Base-by-base conservation (phyloP, 2,329 filamentous ascomycete genomes). In the Raffaelea ambrosiae region DNA sequence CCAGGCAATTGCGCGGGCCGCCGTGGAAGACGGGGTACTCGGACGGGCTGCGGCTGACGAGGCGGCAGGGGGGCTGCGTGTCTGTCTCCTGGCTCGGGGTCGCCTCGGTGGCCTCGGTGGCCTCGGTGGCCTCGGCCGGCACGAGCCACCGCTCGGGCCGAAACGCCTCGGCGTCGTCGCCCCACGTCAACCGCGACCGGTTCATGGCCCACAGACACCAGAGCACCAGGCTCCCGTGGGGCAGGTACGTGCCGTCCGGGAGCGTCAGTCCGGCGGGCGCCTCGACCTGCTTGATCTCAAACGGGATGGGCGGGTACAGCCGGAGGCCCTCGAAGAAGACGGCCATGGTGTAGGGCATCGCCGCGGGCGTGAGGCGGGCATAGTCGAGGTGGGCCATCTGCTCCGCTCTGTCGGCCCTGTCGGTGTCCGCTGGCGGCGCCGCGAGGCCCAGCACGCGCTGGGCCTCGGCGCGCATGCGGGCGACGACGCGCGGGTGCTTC, bases 191-290 rank as follows among this genome's bases (percentile, higher is more conserved):
- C 10, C 54, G 61, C 1, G 79, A 81, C 11, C 79, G 68, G 52
- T 80, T 79, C 70, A 83, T 77, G 1, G 81, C 76, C 76, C 79
- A 84, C 3, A 77, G 66, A 52, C 76, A 81, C 79, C 79, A 84
- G 3, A 83, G 64, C 3, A 84, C 64, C 21, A 84, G 68, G 0
- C 78, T 68, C 13, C 65, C 59, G 23, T 63, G 58, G 0, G 78
- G 77, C 4, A 84, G 66, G 42, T 68, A 72, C 0, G 79, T 83
- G 4, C 77, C 78, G 55, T 83, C 79, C 0, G 79, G 79, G 2
- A 84, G 67, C 0, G 70, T 74, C 10, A 54, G 40, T 9, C 29
- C 19, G 3, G 72, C 72, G 18, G 68, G 59, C 46, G 66, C 59
- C 21, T 72, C 69, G 51, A 71, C 72, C 60, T 84, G 77, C 58